These are phyloP conservation scores for Aspergillus hiratsukae DNA, from an alignment of 2,329 filamentous ascomycete species.

Conservation along the genomic window DNA sequence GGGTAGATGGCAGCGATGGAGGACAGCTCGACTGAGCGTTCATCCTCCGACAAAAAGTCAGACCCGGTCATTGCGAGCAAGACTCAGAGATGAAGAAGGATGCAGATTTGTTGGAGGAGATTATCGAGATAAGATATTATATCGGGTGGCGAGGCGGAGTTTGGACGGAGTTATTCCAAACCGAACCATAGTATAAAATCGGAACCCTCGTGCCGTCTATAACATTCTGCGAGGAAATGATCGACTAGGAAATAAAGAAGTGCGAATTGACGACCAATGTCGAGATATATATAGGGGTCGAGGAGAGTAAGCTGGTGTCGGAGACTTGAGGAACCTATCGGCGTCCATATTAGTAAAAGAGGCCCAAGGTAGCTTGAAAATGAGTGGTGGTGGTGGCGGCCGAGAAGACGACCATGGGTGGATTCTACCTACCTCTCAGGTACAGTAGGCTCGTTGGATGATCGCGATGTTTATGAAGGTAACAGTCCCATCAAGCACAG, in stretches of 20 bases:
- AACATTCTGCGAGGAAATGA: neutral
- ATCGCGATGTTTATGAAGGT: slow-evolving; percentile 3
- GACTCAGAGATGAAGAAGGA: neutral
- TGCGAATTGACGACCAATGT: neutral
- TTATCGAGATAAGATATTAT: slow-evolving; percentile 1
- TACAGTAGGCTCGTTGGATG: neutral
- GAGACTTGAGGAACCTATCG: neutral
- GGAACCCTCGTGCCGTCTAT: neutral
- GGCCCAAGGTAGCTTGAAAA: neutral
- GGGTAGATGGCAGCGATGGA: slow-evolving; percentile 60
- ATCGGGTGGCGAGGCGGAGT: slow-evolving; percentile 1
- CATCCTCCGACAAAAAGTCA: slow-evolving; percentile 43
- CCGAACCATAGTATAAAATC: slow-evolving; percentile 3
- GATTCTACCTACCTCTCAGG: neutral
- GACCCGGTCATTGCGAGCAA: slow-evolving; percentile 33
- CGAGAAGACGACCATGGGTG: neutral
- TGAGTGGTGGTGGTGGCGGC: neutral
- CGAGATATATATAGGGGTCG: neutral
- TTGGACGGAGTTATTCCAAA: neutral
- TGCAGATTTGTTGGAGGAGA: slow-evolving; percentile 3
- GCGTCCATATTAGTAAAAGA: neutral
- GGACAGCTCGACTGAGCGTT: slow-evolving; percentile 56
- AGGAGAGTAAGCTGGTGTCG: neutral
- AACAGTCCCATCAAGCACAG: neutral
- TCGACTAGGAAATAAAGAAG: neutral